Base-by-base conservation (phyloP, 805 yeast genomes). In the Ogataea zsoltii region DNA sequence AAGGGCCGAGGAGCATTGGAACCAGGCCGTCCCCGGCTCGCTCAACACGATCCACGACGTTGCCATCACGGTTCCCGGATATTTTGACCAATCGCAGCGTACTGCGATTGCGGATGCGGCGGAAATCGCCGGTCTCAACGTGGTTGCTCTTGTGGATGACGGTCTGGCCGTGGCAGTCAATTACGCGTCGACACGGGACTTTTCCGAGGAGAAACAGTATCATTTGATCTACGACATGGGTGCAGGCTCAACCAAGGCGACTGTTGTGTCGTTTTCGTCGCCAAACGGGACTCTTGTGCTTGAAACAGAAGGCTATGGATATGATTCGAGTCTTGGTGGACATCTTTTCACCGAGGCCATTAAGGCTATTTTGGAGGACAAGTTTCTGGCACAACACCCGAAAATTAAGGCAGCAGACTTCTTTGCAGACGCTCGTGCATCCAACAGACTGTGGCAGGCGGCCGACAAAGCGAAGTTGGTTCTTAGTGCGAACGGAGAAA, bases 161-260 rank as follows among this genome's bases (percentile, higher is more conserved):
- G 97, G 97, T 13, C 68, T 88, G n/a, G 94, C 98, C 2, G 89
- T 88, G 13, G 96, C 96, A 1, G 67, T 88, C 35, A 88, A 89
- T 58, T 91, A 80, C 62, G 88, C 88, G 1, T 73, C 86, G 26
- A 61, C 63, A 7, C 74, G 80, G 40, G 71, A 71, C 25, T 76
- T 76, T 49, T 65, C 66, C 29, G 56, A 59, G 11, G 74, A 72
- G 2, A 76, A 72, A 45, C 80, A 79, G 55, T 75, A 80, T 57
- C 87, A 87, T 60, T 61, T 89, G 40, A 76, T 94, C 29, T 89
- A 84, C 61, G 99, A 94, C 63, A 79, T 87, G 78, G 99, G 99
- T 38, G 92, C 96, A 4, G 96, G 96, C 1, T 83, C 96, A 0
- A 86, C 96, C 0, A 80, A 83, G 44, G 96, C 96, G 1, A 86